Conservation (phyloP, 768 basidiomycete genomes). For the Piloderma croceum region DNA sequence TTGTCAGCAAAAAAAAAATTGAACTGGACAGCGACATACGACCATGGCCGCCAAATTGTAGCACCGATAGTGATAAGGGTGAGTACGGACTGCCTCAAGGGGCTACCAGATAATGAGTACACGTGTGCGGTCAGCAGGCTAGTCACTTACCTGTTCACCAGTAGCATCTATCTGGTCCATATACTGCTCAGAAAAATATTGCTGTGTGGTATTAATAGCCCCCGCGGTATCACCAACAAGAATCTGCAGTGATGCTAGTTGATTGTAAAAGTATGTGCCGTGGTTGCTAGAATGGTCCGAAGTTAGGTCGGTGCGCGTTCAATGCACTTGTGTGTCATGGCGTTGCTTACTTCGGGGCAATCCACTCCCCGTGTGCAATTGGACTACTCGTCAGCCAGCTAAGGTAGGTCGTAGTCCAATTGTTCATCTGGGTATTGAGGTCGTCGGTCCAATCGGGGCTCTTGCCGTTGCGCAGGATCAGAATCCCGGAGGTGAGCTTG, state of each 20-base stretch:
- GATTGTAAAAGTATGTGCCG: background rate
- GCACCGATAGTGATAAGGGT: slow-evolving; percentile 61
- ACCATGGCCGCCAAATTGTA: slow-evolving; percentile 70
- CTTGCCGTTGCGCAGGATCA: background rate
- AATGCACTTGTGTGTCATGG: background rate
- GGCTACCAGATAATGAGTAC: slow-evolving; percentile 45
- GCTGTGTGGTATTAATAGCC: background rate
- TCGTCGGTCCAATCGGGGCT: background rate
- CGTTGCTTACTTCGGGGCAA: no score
- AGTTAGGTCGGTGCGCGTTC: background rate
- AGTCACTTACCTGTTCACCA: background rate
- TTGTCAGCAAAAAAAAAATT: background rate
- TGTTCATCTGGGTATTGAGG: background rate
- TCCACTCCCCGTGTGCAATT: background rate
- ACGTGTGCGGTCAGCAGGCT: background rate
- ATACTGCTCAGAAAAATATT: background rate
- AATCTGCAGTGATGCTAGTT: background rate
- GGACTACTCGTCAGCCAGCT: background rate
- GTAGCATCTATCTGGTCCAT: background rate
- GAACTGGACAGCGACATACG: slow-evolving; percentile 23
- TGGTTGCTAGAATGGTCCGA: background rate
- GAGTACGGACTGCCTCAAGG: slow-evolving; percentile 52
- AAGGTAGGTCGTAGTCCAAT: background rate
- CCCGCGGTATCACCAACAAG: background rate
- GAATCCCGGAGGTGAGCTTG: background rate